These are phyloP conservation scores for Hypholoma sublateritium DNA, from an alignment of 768 basidiomycete genomes.

Conservation along the genomic window DNA sequence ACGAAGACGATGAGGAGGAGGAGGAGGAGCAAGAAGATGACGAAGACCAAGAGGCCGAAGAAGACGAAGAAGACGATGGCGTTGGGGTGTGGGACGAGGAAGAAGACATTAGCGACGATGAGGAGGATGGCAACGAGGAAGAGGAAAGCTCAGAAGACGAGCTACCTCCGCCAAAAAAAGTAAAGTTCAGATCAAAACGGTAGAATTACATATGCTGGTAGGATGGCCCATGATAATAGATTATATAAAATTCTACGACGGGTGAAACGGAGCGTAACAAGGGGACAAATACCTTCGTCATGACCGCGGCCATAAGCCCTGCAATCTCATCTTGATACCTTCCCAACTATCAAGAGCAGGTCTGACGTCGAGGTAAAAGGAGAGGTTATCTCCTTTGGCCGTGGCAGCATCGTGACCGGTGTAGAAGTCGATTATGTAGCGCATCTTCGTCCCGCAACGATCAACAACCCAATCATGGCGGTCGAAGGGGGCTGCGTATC, in stretches of 20 bases:
- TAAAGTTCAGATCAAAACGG: slow-evolving; percentile 48
- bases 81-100: slow-evolving; percentile 54
- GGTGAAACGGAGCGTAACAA: background rate
- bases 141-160: slow-evolving; percentile 52
- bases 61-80: slow-evolving; percentile 41
- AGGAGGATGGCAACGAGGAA: slow-evolving; percentile 35
- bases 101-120: slow-evolving; percentile 61
- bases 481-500: slow-evolving; percentile 94
- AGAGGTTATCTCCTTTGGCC: slow-evolving; percentile 49
- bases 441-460: slow-evolving; percentile 83
- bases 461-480: slow-evolving; percentile 97
- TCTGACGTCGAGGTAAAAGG: slow-evolving; percentile 92
- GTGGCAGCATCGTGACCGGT: slow-evolving; percentile 62
- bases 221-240: slow-evolving; percentile 3
- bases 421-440: slow-evolving; percentile 99
- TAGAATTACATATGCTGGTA: slow-evolving; percentile 18
- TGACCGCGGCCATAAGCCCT: slow-evolving; percentile 48
- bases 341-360: slow-evolving; percentile 96
- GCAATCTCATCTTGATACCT: slow-evolving; percentile 80
- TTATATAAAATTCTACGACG: slow-evolving; percentile 10
- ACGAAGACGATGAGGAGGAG: slow-evolving; percentile 28
- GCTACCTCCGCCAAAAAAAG: slow-evolving; percentile 52
- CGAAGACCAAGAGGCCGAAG: slow-evolving; percentile 35
- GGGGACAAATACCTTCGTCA: slow-evolving; percentile 14
- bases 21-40: slow-evolving; percentile 32